Conservation (phyloP, 2,329 filamentous ascomycete species). For the Macrophomina tecta region DNA sequence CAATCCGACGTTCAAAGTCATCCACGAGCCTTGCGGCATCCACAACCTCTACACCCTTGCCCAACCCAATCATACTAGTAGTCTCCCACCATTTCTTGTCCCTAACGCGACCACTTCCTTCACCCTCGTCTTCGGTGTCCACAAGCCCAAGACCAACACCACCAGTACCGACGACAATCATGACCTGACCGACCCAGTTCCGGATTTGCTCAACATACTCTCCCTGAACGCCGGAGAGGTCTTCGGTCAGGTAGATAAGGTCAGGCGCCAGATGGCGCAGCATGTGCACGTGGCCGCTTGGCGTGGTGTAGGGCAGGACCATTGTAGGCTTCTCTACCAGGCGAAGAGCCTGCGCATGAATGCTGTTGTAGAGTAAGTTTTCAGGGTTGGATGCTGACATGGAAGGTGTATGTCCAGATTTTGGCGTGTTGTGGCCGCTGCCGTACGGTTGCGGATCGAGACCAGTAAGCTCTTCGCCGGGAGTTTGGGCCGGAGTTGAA, state of each 20-base stretch:
- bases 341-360: slow-evolving; percentile 78
- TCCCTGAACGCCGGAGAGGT: slow-evolving; percentile 77
- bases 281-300: slow-evolving; percentile 84
- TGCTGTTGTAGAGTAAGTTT: slow-evolving; percentile 71
- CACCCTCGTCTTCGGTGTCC: slow-evolving; percentile 70
- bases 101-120: slow-evolving; percentile 66
- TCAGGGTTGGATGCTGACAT: slow-evolving; percentile 37
- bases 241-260: slow-evolving; percentile 86
- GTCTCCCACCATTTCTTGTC: slow-evolving; percentile 67
- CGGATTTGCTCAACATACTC: slow-evolving; percentile 69
- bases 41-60: slow-evolving; percentile 86
- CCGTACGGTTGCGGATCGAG: slow-evolving; percentile 55
- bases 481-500: slow-evolving; percentile 68
- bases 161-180: slow-evolving; percentile 62
- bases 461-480: slow-evolving; percentile 62
- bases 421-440: slow-evolving; percentile 43
- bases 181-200: slow-evolving; percentile 67
- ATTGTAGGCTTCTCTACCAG: slow-evolving; percentile 85
- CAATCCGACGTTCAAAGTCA: slow-evolving; percentile 83
- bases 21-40: slow-evolving; percentile 82
- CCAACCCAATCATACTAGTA: slow-evolving; percentile 73
- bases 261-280: slow-evolving; percentile 85
- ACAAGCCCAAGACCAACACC: slow-evolving; percentile 57
- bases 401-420: slow-evolving; percentile 34
- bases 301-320: slow-evolving; percentile 86